Evolutionary conservation across 495 filamentous ascomycete genomes (phyloP).

Genomic region (Elasticomyces elasticus): DNA sequence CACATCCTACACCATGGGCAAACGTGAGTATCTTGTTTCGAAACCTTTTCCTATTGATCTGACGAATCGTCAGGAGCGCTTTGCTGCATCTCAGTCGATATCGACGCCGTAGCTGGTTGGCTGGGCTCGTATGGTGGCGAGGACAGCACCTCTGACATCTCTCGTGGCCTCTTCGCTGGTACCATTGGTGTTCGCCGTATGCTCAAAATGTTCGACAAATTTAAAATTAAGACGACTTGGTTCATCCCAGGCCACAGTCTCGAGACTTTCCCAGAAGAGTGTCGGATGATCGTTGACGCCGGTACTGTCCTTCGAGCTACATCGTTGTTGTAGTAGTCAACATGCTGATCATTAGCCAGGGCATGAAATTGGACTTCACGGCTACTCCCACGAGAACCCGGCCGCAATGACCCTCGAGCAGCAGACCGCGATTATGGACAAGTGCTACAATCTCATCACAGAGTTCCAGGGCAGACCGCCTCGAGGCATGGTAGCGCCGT

Average conservation of each 20-base stretch:
- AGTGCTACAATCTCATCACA: slow-evolving; percentile 58
- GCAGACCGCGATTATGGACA: slow-evolving; percentile 64
- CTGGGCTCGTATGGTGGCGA: slow-evolving; percentile 64
- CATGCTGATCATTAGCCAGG: too few relatives aligned
- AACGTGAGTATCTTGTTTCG: too few relatives aligned
- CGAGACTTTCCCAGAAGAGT: slow-evolving; percentile 70
- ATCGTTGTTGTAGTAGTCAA: too few relatives aligned
- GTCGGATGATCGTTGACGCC: slow-evolving; percentile 58
- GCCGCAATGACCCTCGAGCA: slow-evolving; percentile 62
- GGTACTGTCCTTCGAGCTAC: too few relatives aligned
- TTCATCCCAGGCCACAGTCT: slow-evolving; percentile 75
- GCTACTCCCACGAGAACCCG: slow-evolving; percentile 69
- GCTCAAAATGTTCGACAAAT: slow-evolving; percentile 65
- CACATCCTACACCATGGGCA: neutral
- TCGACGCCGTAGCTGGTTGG: slow-evolving; percentile 65
- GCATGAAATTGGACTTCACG: slow-evolving; percentile 43
- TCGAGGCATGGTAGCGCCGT: slow-evolving; percentile 50
- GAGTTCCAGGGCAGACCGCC: slow-evolving; percentile 68
- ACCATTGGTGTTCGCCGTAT: slow-evolving; percentile 61
- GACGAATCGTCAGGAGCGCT: slow-evolving; percentile 7
- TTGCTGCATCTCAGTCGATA: slow-evolving; percentile 41
- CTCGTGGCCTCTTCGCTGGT: slow-evolving; percentile 61
- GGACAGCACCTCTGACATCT: slow-evolving; percentile 59
- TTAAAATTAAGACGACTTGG: slow-evolving; percentile 74
- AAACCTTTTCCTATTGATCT: neutral